Evolutionary conservation across 495 filamentous ascomycete species (phyloP).

Genomic region (Penicillium maclennaniae): DNA sequence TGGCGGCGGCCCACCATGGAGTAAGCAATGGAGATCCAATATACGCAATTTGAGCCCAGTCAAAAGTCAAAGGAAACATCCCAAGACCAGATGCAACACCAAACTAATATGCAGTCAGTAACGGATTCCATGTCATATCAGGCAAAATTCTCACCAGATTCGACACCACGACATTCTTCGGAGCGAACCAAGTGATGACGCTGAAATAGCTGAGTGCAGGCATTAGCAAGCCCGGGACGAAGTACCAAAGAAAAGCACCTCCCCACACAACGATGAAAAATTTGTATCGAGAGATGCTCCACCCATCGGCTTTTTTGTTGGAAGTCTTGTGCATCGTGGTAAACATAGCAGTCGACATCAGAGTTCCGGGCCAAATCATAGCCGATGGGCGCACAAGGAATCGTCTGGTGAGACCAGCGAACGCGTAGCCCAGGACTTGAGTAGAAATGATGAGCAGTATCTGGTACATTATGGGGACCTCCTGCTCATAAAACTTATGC

Average conservation of each 20-base stretch:
- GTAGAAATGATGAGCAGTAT: constrained; percentile 77
- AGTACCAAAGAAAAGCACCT: constrained; percentile 67
- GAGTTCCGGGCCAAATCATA: constrained; percentile 77
- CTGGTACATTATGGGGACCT: constrained; percentile 70
- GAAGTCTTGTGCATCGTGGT: constrained; percentile 78
- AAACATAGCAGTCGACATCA: constrained; percentile 86
- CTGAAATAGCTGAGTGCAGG: constrained; percentile 88
- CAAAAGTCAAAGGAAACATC: constrained; percentile 80
- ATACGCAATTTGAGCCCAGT: constrained; percentile 90
- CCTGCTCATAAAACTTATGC: constrained; percentile 80
- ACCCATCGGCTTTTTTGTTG: constrained; percentile 76
- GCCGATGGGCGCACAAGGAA: constrained; percentile 59
- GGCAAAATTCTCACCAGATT: constrained; percentile 17
- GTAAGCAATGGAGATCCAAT: constrained; percentile 80
- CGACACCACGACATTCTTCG: constrained; percentile 63
- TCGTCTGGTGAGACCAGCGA: constrained; percentile 71
- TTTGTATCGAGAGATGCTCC: constrained; percentile 73
- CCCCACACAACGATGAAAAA: constrained; percentile 73
- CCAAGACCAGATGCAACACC: constrained; percentile 82
- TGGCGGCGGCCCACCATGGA: constrained; percentile 86
- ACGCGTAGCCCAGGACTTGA: constrained; percentile 79
- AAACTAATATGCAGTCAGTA: constrained; percentile 42
- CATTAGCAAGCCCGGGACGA: constrained; percentile 76
- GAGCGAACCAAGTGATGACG: constrained; percentile 83
- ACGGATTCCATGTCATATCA: not conserved